Conservation (phyloP, 2,329 filamentous ascomycete species). For the Penicillium polonicum region DNA sequence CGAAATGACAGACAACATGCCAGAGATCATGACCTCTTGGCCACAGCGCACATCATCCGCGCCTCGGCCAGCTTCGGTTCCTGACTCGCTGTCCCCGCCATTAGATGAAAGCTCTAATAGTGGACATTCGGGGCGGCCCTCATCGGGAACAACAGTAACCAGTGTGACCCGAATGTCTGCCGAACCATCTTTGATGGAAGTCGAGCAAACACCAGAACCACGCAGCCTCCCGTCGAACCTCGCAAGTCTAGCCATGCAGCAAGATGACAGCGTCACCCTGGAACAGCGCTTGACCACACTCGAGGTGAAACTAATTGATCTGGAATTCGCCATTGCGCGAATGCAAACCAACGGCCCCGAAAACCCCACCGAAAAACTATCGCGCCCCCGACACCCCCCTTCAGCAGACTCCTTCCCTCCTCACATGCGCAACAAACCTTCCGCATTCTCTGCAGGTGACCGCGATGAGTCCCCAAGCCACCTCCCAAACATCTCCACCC, state of each 20-base stretch:
- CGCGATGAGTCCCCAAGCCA: conserved; percentile 19
- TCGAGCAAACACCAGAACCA: conserved; percentile 19
- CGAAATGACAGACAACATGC: conserved; percentile 35
- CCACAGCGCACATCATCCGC: conserved; percentile 44
- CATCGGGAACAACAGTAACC: conserved; percentile 31
- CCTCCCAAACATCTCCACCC: conserved; percentile 17
- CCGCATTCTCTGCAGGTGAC: conserved; percentile 14
- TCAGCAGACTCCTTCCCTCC: conserved; percentile 11
- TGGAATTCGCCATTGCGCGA: conserved; percentile 51
- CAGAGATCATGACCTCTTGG: conserved; percentile 44
- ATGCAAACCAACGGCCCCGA: conserved; percentile 41
- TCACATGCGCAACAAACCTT: conserved; percentile 20
- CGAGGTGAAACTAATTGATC: conserved; percentile 52
- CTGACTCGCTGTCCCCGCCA: conserved; percentile 29
- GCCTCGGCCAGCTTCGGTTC: conserved; percentile 42
- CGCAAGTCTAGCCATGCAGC: conserved; percentile 43
- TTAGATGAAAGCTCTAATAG: conserved; percentile 32
- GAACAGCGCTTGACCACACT: conserved; percentile 51
- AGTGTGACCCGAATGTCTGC: conserved; percentile 25
- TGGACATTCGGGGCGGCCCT: conserved; percentile 27
- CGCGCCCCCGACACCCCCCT: conserved; percentile 18
- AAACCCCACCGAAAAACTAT: conserved; percentile 14
- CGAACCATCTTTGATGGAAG: conserved; percentile 22
- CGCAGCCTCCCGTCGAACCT: conserved; percentile 36
- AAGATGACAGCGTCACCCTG: conserved; percentile 41